These are phyloP conservation scores for Apiosordaria backusii DNA, from an alignment of 495 filamentous ascomycete species.

Conservation along the genomic window DNA sequence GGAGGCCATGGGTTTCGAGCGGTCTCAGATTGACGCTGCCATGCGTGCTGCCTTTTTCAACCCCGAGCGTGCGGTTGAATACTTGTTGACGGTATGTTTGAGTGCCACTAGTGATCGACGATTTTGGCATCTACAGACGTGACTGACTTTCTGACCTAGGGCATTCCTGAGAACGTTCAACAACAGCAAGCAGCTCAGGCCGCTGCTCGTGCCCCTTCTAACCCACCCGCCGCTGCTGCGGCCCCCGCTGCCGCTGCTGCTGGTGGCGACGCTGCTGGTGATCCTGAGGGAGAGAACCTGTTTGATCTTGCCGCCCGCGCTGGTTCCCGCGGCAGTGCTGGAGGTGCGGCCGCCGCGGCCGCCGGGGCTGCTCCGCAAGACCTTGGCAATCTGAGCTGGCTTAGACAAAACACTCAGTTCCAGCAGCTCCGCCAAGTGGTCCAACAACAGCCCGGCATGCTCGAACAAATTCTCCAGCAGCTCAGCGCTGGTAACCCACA, in stretches of 20 bases:
- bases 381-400: constrained; percentile 81
- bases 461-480: constrained; percentile 94
- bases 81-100: constrained; percentile 74
- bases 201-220: constrained; percentile 19
- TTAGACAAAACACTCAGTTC: constrained; percentile 95
- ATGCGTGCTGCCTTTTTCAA: constrained; percentile 97
- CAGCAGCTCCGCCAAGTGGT: constrained; percentile 96
- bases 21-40: constrained; percentile 81
- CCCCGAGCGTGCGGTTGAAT: constrained; percentile 95
- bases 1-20: constrained; percentile 92
- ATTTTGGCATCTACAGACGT: neutral
- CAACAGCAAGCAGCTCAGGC: constrained; percentile 35
- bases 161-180: constrained; percentile 82
- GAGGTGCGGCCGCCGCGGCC: constrained; percentile 39
- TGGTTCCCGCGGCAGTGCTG: constrained; percentile 33
- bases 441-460: constrained; percentile 95
- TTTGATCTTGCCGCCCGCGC: constrained; percentile 87
- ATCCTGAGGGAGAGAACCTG: constrained; percentile 76
- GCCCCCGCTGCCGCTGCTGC: constrained; percentile 36
- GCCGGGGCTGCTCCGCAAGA: constrained; percentile 50
- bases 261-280: constrained; percentile 47
- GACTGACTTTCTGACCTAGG: constrained; percentile 48
- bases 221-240: constrained; percentile 32
- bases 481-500: constrained; percentile 95
- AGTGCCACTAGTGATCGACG: neutral